Base-by-base conservation (phyloP, 140 eudicot genomes). In the Oenanthe javanica region DNA sequence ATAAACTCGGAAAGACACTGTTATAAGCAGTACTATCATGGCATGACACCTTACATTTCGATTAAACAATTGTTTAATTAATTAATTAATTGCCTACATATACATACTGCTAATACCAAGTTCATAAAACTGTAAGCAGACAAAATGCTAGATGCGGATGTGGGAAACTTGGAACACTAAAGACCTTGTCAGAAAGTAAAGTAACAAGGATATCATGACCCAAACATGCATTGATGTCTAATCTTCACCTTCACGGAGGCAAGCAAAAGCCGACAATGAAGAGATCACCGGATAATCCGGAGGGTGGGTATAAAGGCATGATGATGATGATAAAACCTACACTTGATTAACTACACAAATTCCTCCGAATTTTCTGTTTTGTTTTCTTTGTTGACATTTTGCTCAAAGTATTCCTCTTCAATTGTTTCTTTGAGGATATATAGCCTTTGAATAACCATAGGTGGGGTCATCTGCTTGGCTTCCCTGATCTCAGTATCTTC, bases 391-490 rank as follows among this genome's bases (percentile, higher is more conserved):
- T 83, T 82, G 57, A 27, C 77, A 63, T 77, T 69, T 75, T 82
- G 80, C 83, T 87, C 93, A 87, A 94, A 83, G 83, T 94, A 94
- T 85, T 94, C 98, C 79, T 87, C 94, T 85, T 94, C 99, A 52
- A 94, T 88, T 21, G 97, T 92, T 85, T 94, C 95, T 87, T 90
- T 92, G 9, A 94, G 96, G 51, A 94, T 89, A 55, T 88, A 84
- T 75, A 94, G 97, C 86, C 98, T 85, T 75, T 94, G 98, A 25
- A 94, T 94, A 74, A 92, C 93, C 79, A 94, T 77, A 5, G 99
- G 97, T 57, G 75, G 84, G 71, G 51, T 81, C 89, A 94, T 85
- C 86, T 90, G 96, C 85, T 84, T 94, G 31, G 94, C 98, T 88
- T 92, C 97, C 86, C 89, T 86, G 16, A 92, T 90, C 21, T 89